Evolutionary conservation across 805 yeast genomes (phyloP).

Genomic region (Candida coquimbonensis): DNA sequence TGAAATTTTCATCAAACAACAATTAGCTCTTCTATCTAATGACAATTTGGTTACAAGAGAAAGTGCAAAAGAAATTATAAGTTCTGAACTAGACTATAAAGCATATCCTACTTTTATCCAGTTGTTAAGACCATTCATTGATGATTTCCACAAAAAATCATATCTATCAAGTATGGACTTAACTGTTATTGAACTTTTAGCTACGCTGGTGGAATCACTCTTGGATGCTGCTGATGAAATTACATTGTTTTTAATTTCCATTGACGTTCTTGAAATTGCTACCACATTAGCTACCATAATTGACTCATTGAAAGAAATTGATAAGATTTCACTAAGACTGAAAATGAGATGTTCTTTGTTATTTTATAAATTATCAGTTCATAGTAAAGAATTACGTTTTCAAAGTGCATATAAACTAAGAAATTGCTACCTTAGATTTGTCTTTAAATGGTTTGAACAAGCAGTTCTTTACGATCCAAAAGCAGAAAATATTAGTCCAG

Average conservation of each 20-base stretch:
- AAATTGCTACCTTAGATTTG: conserved; percentile 39
- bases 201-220: conserved; percentile 37
- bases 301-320: conserved; percentile 8
- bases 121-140: conserved; percentile 34
- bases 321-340: conserved; percentile 24
- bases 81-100: conserved; percentile 56
- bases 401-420: conserved; percentile 41
- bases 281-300: conserved; percentile 14
- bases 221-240: conserved; percentile 27
- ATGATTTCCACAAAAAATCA: conserved; percentile 22
- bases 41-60: conserved; percentile 54
- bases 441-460: conserved; percentile 47
- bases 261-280: conserved; percentile 24
- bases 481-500: conserved; percentile 3
- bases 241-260: conserved; percentile 27
- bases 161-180: conserved; percentile 24
- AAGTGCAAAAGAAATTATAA: conserved; percentile 62
- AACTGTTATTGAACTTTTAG: conserved; percentile 41
- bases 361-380: conserved; percentile 28
- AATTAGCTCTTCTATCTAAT: conserved; percentile 41
- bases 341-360: conserved; percentile 38
- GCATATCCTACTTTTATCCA: conserved; percentile 43
- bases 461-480: conserved; percentile 38
- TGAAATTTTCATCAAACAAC: conserved; percentile 43
- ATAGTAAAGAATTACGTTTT: conserved; percentile 28